Conservation (phyloP, 352 stramenopile genomes). For the Pythium monospermum region DNA sequence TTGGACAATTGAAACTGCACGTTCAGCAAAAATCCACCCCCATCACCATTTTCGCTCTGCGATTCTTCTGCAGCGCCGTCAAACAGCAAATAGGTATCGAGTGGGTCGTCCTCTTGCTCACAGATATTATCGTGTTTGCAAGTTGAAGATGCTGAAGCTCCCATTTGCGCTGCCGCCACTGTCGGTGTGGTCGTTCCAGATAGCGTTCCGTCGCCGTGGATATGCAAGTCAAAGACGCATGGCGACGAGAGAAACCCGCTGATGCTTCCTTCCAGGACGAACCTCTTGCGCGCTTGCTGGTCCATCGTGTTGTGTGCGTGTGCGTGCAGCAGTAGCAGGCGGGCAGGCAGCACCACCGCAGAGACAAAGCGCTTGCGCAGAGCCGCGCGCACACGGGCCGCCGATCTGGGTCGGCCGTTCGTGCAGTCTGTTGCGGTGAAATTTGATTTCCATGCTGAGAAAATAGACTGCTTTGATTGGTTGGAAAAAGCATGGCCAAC, state of each 20-base stretch:
- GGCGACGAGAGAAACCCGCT: not conserved
- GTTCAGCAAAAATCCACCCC: not conserved
- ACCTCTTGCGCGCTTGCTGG: not conserved
- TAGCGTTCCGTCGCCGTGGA: not conserved
- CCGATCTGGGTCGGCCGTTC: too few relatives aligned
- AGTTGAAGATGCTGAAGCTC: not conserved
- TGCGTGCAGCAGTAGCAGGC: too few relatives aligned
- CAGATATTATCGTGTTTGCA: not conserved
- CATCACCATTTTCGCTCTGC: not conserved
- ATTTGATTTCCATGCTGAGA: too few relatives aligned
- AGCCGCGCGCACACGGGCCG: too few relatives aligned
- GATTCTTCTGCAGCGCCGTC: not conserved
- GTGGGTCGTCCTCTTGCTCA: not conserved
- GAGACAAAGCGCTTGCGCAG: too few relatives aligned
- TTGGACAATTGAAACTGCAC: constrained; percentile 3
- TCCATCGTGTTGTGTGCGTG: not conserved
- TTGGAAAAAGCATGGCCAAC: too few relatives aligned
- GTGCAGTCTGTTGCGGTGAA: too few relatives aligned
- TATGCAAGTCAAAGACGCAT: not conserved
- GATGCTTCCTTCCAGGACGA: not conserved
- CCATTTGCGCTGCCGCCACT: not conserved
- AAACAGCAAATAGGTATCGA: not conserved
- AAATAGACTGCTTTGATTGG: too few relatives aligned
- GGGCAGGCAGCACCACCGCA: too few relatives aligned
- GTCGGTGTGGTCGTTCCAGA: not conserved